Percentiles rank a stretch among this genome's conserved stretches.
Conservation (phyloP, 1,139 yeast genomes). For the Suhomyces kunorum region DNA sequence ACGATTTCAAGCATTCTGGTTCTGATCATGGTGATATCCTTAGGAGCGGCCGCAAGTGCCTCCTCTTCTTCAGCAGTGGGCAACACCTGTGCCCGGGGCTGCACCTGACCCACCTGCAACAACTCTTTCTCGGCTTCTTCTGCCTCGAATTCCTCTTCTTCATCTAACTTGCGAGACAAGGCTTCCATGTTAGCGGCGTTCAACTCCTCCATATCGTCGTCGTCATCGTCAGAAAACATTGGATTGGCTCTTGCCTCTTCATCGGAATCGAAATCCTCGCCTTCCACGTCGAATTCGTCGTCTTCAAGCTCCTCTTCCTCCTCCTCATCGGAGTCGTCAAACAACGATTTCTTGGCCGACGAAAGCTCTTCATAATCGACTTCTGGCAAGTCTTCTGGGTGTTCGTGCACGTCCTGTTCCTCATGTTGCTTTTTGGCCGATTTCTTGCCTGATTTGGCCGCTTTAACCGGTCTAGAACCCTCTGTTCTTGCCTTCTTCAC, state of each 20-base stretch:
- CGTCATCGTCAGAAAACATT: slow-evolving; percentile 89
- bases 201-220: slow-evolving; percentile 73
- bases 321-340: slow-evolving; percentile 67
- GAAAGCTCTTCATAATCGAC: slow-evolving; percentile 66
- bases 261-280: slow-evolving; percentile 52
- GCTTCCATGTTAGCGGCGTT: slow-evolving; percentile 90
- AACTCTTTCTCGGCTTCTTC: slow-evolving; percentile 78
- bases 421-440: slow-evolving; percentile 25
- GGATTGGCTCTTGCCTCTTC: slow-evolving; percentile 63
- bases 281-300: slow-evolving; percentile 49
- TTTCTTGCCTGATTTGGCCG: slow-evolving; percentile 16
- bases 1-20: slow-evolving; percentile 95
- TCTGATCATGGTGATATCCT: slow-evolving; percentile 79
- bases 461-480: slow-evolving; percentile 15
- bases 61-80: slow-evolving; percentile 65
- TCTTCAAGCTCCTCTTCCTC: slow-evolving; percentile 31
- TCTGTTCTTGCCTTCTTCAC: slow-evolving; percentile 31
- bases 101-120: slow-evolving; percentile 52
- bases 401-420: slow-evolving; percentile 36
- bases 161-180: slow-evolving; percentile 66
- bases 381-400: slow-evolving; percentile 46
- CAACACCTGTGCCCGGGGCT: slow-evolving; percentile 70
- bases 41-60: slow-evolving; percentile 52
- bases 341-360: slow-evolving; percentile 69
- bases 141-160: slow-evolving; percentile 71